phyloP scores from a whole-genome alignment of 495 filamentous ascomycete genomes.

The Stereocaulon alpinum region DNA sequence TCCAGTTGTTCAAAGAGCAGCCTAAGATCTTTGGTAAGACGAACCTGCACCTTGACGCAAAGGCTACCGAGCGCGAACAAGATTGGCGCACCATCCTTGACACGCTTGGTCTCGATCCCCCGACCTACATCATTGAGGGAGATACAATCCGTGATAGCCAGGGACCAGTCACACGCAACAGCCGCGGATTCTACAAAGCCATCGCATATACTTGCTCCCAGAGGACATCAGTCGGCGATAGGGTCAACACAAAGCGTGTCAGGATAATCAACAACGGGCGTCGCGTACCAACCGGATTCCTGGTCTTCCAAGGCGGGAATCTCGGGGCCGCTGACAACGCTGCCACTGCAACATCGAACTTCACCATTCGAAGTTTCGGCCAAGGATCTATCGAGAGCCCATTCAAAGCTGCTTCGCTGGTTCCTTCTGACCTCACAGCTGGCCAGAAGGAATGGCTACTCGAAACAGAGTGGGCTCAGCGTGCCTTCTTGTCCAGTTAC shows the following conservation, averaged over 20 bases:
- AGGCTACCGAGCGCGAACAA: background rate
- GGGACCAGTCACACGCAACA: background rate
- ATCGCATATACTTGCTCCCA: background rate
- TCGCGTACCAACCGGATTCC: background rate
- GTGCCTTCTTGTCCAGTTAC: constrained; percentile 47
- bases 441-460: constrained; percentile 47
- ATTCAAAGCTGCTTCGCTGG: constrained; percentile 21
- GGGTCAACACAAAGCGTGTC: background rate
- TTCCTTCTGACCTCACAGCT: constrained; percentile 37
- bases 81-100: constrained; percentile 11
- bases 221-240: no score
- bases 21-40: constrained; percentile 16
- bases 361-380: background rate
- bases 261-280: background rate
- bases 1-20: constrained; percentile 17
- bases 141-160: background rate
- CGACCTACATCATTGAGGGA: background rate
- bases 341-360: background rate
- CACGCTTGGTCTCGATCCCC: background rate
- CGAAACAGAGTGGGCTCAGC: constrained; percentile 48
- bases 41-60: background rate
- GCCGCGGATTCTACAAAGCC: background rate
- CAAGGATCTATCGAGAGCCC: constrained; percentile 7
- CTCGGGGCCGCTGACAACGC: background rate
- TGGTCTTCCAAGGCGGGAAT: constrained; percentile 14